Percentiles rank a stretch among this genome's conserved stretches.
Evolutionary conservation across 805 yeast genomes (phyloP).

Genomic region (Teunomyces stri): DNA sequence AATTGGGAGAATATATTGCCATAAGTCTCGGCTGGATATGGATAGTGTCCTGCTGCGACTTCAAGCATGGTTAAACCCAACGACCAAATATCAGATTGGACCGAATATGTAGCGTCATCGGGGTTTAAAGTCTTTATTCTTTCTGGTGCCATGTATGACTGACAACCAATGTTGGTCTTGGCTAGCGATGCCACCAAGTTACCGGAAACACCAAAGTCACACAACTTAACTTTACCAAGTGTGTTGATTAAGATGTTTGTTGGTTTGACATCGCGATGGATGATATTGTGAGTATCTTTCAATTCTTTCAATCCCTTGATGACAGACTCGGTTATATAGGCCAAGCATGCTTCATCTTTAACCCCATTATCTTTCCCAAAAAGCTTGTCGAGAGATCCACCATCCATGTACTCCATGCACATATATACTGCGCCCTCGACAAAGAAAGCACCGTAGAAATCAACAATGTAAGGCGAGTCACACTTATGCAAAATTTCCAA

Average conservation of each 20-base stretch:
- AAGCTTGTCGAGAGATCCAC: constrained; percentile 86
- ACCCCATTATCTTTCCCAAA: constrained; percentile 61
- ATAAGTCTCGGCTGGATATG: constrained; percentile 94
- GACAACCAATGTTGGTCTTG: constrained; percentile 95
- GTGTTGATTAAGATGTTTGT: constrained; percentile 85
- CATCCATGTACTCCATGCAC: constrained; percentile 98
- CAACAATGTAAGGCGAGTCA: constrained; percentile 86
- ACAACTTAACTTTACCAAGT: constrained; percentile 81
- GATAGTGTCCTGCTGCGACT: constrained; percentile 86
- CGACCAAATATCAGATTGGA: constrained; percentile 95
- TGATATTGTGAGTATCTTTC: constrained; percentile 87
- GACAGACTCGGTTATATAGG: constrained; percentile 75
- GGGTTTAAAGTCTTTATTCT: constrained; percentile 75
- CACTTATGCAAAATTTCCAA: constrained; percentile 91
- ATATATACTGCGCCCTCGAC: constrained; percentile 97
- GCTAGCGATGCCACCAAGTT: constrained; percentile 93
- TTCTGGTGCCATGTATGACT: constrained; percentile 98
- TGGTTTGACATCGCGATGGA: constrained; percentile 96
- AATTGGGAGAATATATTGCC: constrained; percentile 88
- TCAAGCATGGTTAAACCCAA: constrained; percentile 84
- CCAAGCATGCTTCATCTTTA: constrained; percentile 74
- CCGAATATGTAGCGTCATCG: constrained; percentile 79
- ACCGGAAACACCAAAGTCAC: constrained; percentile 97
- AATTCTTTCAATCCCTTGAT: constrained; percentile 78
- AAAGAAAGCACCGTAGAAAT: constrained; percentile 95